Evolutionary conservation across 805 yeast species (phyloP), one percentile per base, ranked within the genome.

Genomic region (Barnettozyma vustinii): DNA sequence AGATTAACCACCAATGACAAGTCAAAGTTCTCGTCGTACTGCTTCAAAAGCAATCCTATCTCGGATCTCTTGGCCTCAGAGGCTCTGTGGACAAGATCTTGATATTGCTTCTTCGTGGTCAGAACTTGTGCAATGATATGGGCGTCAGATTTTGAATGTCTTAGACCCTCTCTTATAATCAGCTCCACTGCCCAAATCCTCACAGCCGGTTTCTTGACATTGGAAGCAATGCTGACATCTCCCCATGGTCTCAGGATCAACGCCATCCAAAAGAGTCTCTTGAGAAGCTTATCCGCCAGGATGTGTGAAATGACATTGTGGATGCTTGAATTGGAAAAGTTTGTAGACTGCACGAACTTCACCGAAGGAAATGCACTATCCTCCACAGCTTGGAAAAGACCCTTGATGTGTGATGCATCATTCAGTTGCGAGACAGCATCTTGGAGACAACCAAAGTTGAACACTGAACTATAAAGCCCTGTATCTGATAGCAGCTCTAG

Each of bases 91-190:
- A 76, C 66, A 6, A 63, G 41, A 1, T 48, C 48, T 39, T 59
- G 54, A 42, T 68, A 71, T 3, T 56, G 51, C 0, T 51, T 56
- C 9, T 58, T 58, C 1, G 65, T 61, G 9, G 67, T 66, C 2
- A 80, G 68, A 26, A 83, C 65, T 36, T 67, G 65, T 1, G 80
- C 61, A 1, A 81, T 76, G 16, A 70, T 65, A 2, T 76, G 82
- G 16, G 79, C 78, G 41, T 80, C 83, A 43, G 66, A 68, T 47
- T 75, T 74, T 8, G 89, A 80, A 48, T 79, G 73, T 59, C 85
- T 83, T 32, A 91, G 63, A 0, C 95, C 92, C 50, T 86, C 89
- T 55, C 79, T 75, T 30, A 87, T 64, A 9, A 86, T 73, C 35
- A 75, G 57, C 41, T 74, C 78, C 1, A 76, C 67, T 1, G 80